Base-by-base conservation (phyloP, 768 basidiomycete genomes). In the Trametopsis cervina region DNA sequence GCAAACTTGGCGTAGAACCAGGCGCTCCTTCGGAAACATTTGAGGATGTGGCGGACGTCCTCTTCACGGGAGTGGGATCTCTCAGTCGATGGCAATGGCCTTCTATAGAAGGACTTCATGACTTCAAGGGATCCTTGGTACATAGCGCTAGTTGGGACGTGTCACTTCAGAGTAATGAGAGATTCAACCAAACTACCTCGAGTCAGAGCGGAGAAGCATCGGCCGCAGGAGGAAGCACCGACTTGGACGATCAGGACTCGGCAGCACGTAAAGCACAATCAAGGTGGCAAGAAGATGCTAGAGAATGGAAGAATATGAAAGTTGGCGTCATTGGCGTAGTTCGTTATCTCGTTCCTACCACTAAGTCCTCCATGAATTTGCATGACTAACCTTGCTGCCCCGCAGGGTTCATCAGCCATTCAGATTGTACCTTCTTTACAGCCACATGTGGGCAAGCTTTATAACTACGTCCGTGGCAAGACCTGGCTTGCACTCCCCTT, bases 81-180 rank as follows among this genome's bases (percentile, higher is more conserved):
- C 59, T 82, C 39, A 79, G 76, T 42, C 62, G 77, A 5, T 84
- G 81, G 81, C 67, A 71, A 22, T 85, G 81, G 84, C 85, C 84
- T 2, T 73, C 80, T 38, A 82, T 85, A 38, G 60, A 67, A 7
- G 83, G 81, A 3, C 59, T 84, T 23, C 62, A 76, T 13, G 66
- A 61, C 6, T 86, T 80, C 63, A 65, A 72, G 51, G 85, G 84
- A 3, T 69, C 65, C 42, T 60, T 83, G 12, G 63, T 81, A 1
- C 85, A 88, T 54, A 79, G 77, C n/a, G 84, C 82, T 0, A 59
- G 73, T 1, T 84, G 82, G 78, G 72, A 77, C 13, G 65, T 66
- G 20, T 54, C 50, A 10, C 53, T 56, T 17, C 57, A 60, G 39
- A 40, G 39, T 18, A 18, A 17, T 22, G 39, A n/a, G n/a, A n/a